A percentile compares a stretch with the other conserved stretches of the same genome.
Conservation (phyloP, 768 basidiomycete species). For the Leccinum uliginosum region DNA sequence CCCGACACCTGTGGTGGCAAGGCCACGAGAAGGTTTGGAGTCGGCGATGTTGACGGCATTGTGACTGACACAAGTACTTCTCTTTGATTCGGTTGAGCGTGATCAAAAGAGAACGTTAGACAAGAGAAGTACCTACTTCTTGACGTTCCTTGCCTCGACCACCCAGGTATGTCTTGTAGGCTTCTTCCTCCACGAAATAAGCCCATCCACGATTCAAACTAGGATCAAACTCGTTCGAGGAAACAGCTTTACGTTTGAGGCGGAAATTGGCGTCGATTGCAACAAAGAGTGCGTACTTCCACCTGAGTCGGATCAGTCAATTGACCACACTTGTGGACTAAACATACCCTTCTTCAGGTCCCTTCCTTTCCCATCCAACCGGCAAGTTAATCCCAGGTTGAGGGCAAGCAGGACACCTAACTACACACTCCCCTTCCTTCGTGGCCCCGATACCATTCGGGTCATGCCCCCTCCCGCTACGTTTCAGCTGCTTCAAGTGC, state of each 20-base stretch:
- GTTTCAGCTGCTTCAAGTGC: constrained; percentile 4
- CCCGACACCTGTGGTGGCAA: not conserved
- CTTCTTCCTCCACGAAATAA: constrained; percentile 23
- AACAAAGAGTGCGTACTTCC: constrained; percentile 19
- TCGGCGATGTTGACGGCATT: constrained; percentile 2
- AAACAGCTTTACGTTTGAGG: constrained; percentile 18
- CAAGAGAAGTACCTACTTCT: constrained; percentile 14
- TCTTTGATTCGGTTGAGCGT: not conserved
- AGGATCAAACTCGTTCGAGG: constrained; percentile 11
- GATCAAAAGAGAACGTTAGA: too few species aligned
- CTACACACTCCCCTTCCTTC: not conserved
- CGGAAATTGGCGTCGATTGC: too few species aligned
- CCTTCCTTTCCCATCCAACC: not conserved
- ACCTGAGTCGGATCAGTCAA: too few species aligned
- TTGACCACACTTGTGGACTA: too few species aligned
- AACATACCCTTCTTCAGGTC: not conserved
- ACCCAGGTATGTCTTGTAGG: constrained; percentile 17
- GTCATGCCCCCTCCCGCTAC: not conserved
- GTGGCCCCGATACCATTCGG: not conserved
- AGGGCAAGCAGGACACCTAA: constrained; percentile 4
- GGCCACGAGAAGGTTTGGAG: not conserved
- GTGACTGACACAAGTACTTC: not conserved
- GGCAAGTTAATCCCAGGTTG: constrained; percentile 4
- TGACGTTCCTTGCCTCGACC: not conserved
- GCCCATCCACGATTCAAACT: constrained; percentile 18